Conservation (phyloP, 75 land plant genomes). For the Selaginella moellendorffii region DNA sequence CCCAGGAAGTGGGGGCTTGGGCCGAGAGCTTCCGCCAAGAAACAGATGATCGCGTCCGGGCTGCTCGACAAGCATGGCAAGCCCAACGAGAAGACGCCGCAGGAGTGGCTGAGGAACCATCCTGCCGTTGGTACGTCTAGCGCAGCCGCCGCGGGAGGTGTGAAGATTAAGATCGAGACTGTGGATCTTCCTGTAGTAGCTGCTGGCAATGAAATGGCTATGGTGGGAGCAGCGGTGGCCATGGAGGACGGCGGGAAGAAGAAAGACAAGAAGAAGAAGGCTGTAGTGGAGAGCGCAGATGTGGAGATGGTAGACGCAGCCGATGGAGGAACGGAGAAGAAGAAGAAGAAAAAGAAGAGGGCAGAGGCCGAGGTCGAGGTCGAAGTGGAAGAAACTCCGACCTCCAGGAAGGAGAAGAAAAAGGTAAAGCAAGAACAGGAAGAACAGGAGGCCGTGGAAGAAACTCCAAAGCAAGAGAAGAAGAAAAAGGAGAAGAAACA, state of each 20-base stretch:
- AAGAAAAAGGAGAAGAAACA: neutral
- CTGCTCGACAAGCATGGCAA: slow-evolving; percentile 83
- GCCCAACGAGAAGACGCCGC: slow-evolving; percentile 66
- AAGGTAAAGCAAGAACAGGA: slow-evolving; percentile 7
- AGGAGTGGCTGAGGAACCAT: slow-evolving; percentile 51
- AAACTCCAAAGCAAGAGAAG: neutral
- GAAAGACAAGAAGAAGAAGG: slow-evolving; percentile 15
- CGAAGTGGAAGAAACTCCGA: slow-evolving; percentile 2
- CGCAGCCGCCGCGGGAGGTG: neutral
- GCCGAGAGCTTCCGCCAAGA: slow-evolving; percentile 78
- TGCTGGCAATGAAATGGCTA: slow-evolving; percentile 46
- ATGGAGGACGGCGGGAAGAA: neutral
- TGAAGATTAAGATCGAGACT: neutral
- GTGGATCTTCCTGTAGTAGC: slow-evolving; percentile 28
- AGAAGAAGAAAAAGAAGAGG: slow-evolving; percentile 18
- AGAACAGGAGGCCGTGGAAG: slow-evolving; percentile 9
- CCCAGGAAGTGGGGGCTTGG: slow-evolving; percentile 97
- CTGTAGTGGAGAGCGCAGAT: neutral
- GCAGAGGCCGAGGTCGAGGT: neutral
- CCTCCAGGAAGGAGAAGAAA: neutral
- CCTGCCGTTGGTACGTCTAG: no score
- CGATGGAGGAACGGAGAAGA: slow-evolving; percentile 25
- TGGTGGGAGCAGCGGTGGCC: slow-evolving; percentile 13
- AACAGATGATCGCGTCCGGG: slow-evolving; percentile 77
- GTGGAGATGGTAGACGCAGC: slow-evolving; percentile 17